phyloP scores from a whole-genome alignment of 2,329 filamentous ascomycete species.

The Tolypocladium album region DNA sequence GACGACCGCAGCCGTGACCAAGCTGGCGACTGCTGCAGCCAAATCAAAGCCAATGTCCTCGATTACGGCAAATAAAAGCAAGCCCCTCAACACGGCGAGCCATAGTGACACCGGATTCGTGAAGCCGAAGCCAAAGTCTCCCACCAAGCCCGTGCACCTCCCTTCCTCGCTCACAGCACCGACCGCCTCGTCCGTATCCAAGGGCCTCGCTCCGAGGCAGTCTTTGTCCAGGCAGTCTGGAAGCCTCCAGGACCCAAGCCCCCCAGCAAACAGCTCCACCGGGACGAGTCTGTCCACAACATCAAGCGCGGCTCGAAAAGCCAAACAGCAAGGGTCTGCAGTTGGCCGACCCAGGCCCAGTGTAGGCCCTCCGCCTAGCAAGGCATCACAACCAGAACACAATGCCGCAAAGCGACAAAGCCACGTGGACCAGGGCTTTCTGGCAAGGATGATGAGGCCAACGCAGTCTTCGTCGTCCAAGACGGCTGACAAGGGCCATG shows the following conservation, averaged over 20 bases:
- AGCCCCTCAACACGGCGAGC: slow-evolving; percentile 27
- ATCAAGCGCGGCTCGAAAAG: slow-evolving; percentile 13
- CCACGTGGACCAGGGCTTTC: slow-evolving; percentile 57
- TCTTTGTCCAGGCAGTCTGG: slow-evolving; percentile 17
- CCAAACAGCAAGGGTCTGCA: slow-evolving; percentile 35
- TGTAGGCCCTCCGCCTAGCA: slow-evolving; percentile 49
- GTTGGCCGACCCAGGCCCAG: slow-evolving; percentile 37
- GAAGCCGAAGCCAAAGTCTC: slow-evolving; percentile 55
- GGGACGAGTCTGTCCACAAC: slow-evolving; percentile 5
- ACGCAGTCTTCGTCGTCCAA: slow-evolving; percentile 61
- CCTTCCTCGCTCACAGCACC: slow-evolving; percentile 58
- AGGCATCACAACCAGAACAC: slow-evolving; percentile 12
- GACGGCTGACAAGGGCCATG: slow-evolving; percentile 48
- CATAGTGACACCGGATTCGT: slow-evolving; percentile 30
- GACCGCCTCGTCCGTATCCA: slow-evolving; percentile 59
- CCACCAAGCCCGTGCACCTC: slow-evolving; percentile 56
- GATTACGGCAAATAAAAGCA: slow-evolving; percentile 29
- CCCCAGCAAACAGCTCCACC: slow-evolving; percentile 25
- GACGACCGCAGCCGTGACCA: slow-evolving; percentile 14
- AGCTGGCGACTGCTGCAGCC: slow-evolving; percentile 12
- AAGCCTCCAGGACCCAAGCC: slow-evolving; percentile 21
- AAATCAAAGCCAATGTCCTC: slow-evolving; percentile 19
- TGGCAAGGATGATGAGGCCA: slow-evolving; percentile 74
- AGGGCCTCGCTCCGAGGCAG: slow-evolving; percentile 23
- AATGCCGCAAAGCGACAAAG: slow-evolving; percentile 36